Conservation (phyloP, 2,329 filamentous ascomycete genomes). For the Cladosporium sp. region DNA sequence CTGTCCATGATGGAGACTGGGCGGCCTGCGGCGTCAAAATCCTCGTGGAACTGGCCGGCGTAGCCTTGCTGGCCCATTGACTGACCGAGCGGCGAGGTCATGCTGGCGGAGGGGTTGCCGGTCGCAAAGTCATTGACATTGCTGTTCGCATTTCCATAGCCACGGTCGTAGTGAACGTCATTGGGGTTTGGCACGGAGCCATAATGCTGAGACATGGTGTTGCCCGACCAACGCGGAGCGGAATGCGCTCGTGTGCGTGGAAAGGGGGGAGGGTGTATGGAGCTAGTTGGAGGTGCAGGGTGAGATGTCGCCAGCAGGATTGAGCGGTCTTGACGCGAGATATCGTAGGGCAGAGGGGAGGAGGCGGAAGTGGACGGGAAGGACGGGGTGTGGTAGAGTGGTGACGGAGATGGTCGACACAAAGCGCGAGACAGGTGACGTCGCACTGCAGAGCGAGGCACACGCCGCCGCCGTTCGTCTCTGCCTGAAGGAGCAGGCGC, state of each 20-base stretch:
- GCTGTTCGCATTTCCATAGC: slow-evolving; percentile 26
- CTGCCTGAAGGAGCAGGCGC: not conserved
- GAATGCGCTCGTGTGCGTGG: not conserved
- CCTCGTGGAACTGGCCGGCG: slow-evolving; percentile 38
- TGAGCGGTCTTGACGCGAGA: not conserved
- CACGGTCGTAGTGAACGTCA: slow-evolving; percentile 34
- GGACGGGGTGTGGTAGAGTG: not conserved
- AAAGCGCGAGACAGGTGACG: not conserved
- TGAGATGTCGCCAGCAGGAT: not conserved
- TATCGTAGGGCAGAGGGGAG: not conserved
- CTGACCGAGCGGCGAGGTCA: slow-evolving; percentile 34
- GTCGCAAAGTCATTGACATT: slow-evolving; percentile 36
- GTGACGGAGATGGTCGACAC: not conserved
- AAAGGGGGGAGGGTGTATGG: not conserved
- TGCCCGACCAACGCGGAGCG: slow-evolving; percentile 2
- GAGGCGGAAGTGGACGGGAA: slow-evolving; percentile 1
- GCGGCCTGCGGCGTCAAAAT: slow-evolving; percentile 66
- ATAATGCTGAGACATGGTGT: slow-evolving; percentile 26
- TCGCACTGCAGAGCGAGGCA: not conserved
- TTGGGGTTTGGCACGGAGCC: slow-evolving; percentile 37
- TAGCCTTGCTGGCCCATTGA: slow-evolving; percentile 30
- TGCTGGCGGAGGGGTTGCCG: slow-evolving; percentile 29
- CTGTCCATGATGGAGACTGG: slow-evolving; percentile 57
- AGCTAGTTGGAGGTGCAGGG: not conserved
- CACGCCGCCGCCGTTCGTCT: not conserved